Evolutionary conservation across 2,329 filamentous ascomycete genomes (phyloP).

Genomic region (Chaetomiaceae sp.): DNA sequence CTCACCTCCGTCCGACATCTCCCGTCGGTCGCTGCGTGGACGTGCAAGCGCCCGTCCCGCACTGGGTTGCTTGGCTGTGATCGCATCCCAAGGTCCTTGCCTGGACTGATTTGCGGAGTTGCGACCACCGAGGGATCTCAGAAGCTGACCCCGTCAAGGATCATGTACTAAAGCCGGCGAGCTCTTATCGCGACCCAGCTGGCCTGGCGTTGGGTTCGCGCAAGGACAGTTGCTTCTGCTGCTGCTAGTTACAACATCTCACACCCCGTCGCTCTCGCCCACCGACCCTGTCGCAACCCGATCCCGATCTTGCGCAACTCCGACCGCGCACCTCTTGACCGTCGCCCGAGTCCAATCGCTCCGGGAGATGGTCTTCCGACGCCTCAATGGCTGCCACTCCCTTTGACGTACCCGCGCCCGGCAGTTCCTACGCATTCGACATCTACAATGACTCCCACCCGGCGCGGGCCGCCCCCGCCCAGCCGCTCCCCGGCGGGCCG

Average conservation of each 20-base stretch:
- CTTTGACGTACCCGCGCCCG: slow-evolving; percentile 41
- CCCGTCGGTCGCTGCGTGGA: neutral
- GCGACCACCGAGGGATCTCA: slow-evolving; percentile 3
- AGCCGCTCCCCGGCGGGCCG: slow-evolving; percentile 44
- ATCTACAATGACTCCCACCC: slow-evolving; percentile 49
- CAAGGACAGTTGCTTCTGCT: no score
- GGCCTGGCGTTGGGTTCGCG: slow-evolving; percentile 24
- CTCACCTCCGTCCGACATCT: neutral
- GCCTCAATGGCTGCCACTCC: slow-evolving; percentile 50
- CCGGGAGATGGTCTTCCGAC: slow-evolving; percentile 32
- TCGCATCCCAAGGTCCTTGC: slow-evolving; percentile 12
- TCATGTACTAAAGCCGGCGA: slow-evolving; percentile 36
- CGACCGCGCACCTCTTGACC: slow-evolving; percentile 1
- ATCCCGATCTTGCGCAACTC: slow-evolving; percentile 14
- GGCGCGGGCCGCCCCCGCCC: slow-evolving; percentile 22
- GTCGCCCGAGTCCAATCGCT: slow-evolving; percentile 15
- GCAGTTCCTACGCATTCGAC: slow-evolving; percentile 46
- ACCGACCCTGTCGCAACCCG: neutral
- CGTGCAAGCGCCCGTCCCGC: slow-evolving; percentile 2
- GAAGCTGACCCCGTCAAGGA: slow-evolving; percentile 27
- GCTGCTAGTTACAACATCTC: no score
- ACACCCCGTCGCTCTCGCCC: neutral
- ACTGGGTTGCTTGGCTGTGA: slow-evolving; percentile 18
- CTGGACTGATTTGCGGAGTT: no score
- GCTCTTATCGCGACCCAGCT: slow-evolving; percentile 26